A percentile compares a stretch with the other conserved stretches of the same genome.
These are phyloP conservation scores for Gypsophila paniculata DNA, from an alignment of 179 eudicot genomes.

Conservation along the genomic window DNA sequence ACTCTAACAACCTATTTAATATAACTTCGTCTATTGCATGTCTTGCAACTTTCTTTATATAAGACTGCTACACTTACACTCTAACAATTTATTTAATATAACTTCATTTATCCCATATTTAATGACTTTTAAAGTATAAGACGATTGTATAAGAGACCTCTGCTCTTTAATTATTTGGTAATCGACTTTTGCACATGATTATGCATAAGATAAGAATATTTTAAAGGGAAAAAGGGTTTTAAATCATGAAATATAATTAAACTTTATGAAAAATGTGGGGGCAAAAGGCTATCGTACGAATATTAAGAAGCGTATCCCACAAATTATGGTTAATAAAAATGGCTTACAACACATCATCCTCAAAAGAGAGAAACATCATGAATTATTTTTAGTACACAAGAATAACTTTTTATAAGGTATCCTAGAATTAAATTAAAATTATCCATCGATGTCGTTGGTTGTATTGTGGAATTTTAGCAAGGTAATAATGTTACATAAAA, in stretches of 20 bases:
- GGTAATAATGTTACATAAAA: too few relatives aligned
- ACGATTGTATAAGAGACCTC: too few relatives aligned
- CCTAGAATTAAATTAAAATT: conserved; percentile 18
- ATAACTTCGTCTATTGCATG: too few relatives aligned
- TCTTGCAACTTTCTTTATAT: too few relatives aligned
- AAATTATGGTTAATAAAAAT: conserved; percentile 24
- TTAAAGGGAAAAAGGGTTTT: background rate
- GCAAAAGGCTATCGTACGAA: conserved; percentile 14
- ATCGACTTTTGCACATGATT: too few relatives aligned
- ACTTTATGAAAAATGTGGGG: conserved; percentile 22
- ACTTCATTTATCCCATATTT: too few relatives aligned
- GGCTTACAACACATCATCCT: conserved; percentile 22
- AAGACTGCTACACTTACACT: too few relatives aligned
- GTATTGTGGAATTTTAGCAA: background rate
- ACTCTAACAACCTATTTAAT: too few relatives aligned
- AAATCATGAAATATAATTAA: background rate
- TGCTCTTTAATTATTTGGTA: conserved; percentile 7
- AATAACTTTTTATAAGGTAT: conserved; percentile 24
- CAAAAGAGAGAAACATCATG: conserved; percentile 18
- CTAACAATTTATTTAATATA: too few relatives aligned
- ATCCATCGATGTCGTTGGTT: conserved; percentile 6
- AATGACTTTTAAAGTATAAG: too few relatives aligned
- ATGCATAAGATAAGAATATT: background rate
- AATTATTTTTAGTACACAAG: conserved; percentile 16
- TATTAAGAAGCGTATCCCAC: conserved; percentile 27